Evolutionary conservation across 495 filamentous ascomycete species (phyloP), one percentile per base, ranked within the genome.

Genomic region (Penicillium lividum): DNA sequence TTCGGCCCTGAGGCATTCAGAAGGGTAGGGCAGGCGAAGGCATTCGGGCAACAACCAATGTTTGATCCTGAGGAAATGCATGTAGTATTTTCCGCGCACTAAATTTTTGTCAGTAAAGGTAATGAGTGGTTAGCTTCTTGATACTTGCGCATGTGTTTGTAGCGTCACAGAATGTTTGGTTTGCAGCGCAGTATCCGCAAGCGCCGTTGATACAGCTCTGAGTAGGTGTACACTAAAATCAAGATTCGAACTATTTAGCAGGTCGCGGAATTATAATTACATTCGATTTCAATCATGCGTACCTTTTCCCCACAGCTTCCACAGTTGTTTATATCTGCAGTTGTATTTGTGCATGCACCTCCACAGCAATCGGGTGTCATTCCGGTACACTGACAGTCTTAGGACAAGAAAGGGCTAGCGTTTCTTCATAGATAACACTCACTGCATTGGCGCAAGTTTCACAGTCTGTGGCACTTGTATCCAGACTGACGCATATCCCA

Each of bases 181-280:
- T 28, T 1, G 13, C 7, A 4, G 54, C 9, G 22, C 54, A 50
- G 3, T 25, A 1, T 28, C 34, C 46, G 33, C 54, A 57, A 9
- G 46, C 43, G 22, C 54, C 54, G 13, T 51, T 57, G 25, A 51
- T 43, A 31, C 54, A 57, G 25, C 22, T 51, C 45, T 57, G 54
- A 15, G 45, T 40, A 28, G 27, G 9, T 16, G 54, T 43, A 34
- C 54, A 57, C 46, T 57, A 25, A 2, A 10, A 5, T 52, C 16
- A 11, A 28, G 13, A 18, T 33, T 33, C 31, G 31, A 1, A 33
- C 10, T 10, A 33, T 8, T 33, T 8, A 8, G 10, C 31, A 33
- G 31, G 1, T 10, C 10, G 7, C 10, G 7, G 1, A 0, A 6
- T 33, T 8, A 33, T 10, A 2, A 7, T 8, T 6, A 1, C 10